phyloP scores from a whole-genome alignment of 2,329 filamentous ascomycete species.

The Botrytis elliptica region DNA sequence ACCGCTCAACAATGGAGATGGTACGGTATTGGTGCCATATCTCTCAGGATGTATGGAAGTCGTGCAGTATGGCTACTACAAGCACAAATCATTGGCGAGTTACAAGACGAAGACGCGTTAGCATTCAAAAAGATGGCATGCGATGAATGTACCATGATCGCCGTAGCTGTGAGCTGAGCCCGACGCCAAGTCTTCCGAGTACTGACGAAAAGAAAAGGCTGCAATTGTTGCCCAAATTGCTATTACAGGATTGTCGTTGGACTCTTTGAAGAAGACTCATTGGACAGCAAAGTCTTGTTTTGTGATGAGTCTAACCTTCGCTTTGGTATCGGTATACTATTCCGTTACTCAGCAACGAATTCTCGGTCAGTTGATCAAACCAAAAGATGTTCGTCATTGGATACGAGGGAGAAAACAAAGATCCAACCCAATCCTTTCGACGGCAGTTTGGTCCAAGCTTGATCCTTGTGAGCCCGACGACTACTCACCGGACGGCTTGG shows the following conservation, averaged over 20 bases:
- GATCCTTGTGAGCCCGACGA: slow-evolving; percentile 4
- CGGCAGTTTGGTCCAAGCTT: neutral
- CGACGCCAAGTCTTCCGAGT: neutral
- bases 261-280: neutral
- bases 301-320: neutral
- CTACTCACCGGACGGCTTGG: neutral
- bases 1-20: neutral
- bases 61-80: neutral
- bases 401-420: neutral
- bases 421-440: neutral
- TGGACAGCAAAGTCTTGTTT: slow-evolving; percentile 6
- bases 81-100: neutral
- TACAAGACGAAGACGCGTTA: slow-evolving; percentile 1
- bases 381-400: slow-evolving; percentile 1
- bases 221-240: slow-evolving; percentile 5
- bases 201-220: neutral
- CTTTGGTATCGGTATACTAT: neutral
- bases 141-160: slow-evolving; percentile 11
- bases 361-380: neutral
- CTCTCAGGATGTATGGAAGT: neutral
- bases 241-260: neutral
- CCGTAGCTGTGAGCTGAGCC: neutral
- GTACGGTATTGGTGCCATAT: neutral
- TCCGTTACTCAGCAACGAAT: neutral
- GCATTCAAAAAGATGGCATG: slow-evolving; percentile 5